Base-by-base conservation (phyloP, 2,329 filamentous ascomycete genomes). In the Didymella lethalis region DNA sequence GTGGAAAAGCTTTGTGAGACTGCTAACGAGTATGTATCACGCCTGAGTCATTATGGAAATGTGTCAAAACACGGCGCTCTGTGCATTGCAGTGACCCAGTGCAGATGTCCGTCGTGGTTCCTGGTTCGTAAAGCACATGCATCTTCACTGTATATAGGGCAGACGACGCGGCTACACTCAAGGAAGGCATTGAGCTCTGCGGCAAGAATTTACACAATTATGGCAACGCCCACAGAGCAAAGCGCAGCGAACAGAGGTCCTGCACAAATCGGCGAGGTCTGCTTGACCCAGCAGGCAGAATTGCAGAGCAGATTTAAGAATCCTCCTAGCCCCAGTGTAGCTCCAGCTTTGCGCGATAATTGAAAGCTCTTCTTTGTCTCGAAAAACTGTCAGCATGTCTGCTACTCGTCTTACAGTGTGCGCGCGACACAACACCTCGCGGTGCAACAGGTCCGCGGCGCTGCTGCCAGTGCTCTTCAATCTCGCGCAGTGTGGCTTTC, bases 321-420 rank as follows among this genome's bases (percentile, higher is more conserved):
- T 50, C 50, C 43, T 41, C 40, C 36, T 46, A 49, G 50, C 20
- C 25, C 14, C 38, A 18, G 38, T 50, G 40, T 50, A 59, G 47
- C 50, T 50, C 51, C 50, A 44, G 36, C 46, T 47, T 32, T 44
- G 32, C 25, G 29, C 40, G 47, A 47, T 48, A 23, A 29, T 8
- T 23, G 38, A 28, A 18, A 7, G 10, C 31, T 41, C 43, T 44
- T 45, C 49, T 53, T 54, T 44, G 45, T 46, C 31, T 38, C 14
- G 20, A 7, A 20, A 14, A 44, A 26, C 32, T 54, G 49, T 46
- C 56, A 53, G 31, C 56, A 44, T 29, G 44, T n/a, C 40, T 38
- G 49, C 49, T 54, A 54, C 26, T 12, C 28, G n/a, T 45, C 29
- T 18, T 23, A 32, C 14, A 26, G 23, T 32, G 29, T 28, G n/a